Evolutionary conservation across 208 protist species (phyloP).

Genomic region (Acanthamoeba royreba): DNA sequence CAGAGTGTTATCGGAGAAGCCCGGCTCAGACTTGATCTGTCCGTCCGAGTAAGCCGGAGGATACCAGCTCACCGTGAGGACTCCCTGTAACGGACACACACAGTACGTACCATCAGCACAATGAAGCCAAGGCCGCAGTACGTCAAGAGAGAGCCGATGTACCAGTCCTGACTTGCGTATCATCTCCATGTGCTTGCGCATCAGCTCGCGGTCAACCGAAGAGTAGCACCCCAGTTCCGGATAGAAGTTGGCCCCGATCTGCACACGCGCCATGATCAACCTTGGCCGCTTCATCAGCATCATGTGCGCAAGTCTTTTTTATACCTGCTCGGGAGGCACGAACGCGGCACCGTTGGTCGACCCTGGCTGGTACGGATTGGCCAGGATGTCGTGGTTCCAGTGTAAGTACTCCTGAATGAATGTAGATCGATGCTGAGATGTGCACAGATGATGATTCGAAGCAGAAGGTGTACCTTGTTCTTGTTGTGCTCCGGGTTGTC

Average conservation of each 20-base stretch:
- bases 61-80: conserved; percentile 46
- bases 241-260: conserved; percentile 60
- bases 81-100: not conserved
- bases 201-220: not conserved
- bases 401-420: not conserved
- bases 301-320: no score
- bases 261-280: not conserved
- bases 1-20: not conserved
- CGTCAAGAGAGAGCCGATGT: no score
- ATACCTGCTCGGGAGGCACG: not conserved
- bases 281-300: not conserved
- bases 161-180: not conserved
- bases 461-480: not conserved
- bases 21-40: not conserved
- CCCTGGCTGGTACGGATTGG: not conserved
- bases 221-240: conserved; percentile 52
- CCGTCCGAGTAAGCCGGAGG: not conserved
- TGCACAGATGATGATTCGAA: not conserved
- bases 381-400: not conserved
- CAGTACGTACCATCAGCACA: not conserved
- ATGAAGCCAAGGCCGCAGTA: not conserved
- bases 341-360: not conserved
- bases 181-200: conserved; percentile 42
- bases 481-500: conserved; percentile 57
- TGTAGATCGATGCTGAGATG: not conserved